A percentile compares a stretch with the other conserved stretches of the same genome.
These are phyloP conservation scores for Nicotiana obtusifolia DNA, from an alignment of 257 asterid genomes.

Conservation along the genomic window DNA sequence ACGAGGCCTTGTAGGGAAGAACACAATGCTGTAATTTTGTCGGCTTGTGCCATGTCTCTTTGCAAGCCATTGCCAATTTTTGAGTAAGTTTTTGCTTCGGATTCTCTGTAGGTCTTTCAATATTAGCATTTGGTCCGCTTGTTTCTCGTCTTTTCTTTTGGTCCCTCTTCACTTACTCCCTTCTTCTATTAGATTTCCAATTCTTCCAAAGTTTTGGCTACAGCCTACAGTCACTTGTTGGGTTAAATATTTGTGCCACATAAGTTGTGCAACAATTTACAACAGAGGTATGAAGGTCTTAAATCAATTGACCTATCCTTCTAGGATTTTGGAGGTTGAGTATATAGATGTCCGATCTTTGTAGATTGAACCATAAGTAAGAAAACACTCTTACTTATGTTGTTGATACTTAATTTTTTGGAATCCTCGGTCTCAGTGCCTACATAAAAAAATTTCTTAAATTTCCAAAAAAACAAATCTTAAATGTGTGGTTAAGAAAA, in stretches of 20 bases:
- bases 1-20: not conserved
- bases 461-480: no score
- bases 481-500: no score
- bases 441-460: not conserved
- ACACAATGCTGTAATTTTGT: constrained; percentile 4
- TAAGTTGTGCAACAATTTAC: no score
- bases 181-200: no score
- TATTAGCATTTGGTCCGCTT: not conserved
- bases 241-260: no score
- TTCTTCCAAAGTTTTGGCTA: no score
- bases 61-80: constrained; percentile 1
- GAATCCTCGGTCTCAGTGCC: not conserved
- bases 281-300: no score
- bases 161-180: not conserved
- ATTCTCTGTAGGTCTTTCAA: constrained; percentile 17
- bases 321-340: not conserved
- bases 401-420: not conserved
- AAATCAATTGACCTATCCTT: not conserved
- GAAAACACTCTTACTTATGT: not conserved
- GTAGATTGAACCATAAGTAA: not conserved
- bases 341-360: not conserved
- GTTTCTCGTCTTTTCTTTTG: not conserved
- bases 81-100: constrained; percentile 26
- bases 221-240: no score
- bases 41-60: constrained; percentile 18